Evolutionary conservation across 306 rosid species (phyloP).

Genomic region (Arachis hypogaea): DNA sequence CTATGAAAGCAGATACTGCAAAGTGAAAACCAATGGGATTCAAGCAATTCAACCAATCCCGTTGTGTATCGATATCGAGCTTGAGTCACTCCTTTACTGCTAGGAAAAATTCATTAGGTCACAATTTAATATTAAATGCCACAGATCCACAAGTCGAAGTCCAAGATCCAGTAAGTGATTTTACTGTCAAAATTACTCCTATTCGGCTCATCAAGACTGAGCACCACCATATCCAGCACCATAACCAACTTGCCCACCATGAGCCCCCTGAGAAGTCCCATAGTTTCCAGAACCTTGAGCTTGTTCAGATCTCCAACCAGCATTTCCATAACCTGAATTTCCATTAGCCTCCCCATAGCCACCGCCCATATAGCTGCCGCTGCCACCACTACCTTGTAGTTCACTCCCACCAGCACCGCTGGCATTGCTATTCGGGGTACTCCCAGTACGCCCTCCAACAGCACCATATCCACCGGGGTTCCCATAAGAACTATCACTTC

Average conservation of each 20-base stretch:
- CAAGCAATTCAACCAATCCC: constrained; percentile 99
- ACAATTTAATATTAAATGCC: constrained; percentile 24
- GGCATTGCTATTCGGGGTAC: constrained; percentile 64
- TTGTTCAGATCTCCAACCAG: constrained; percentile 88
- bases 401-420: constrained; percentile 77
- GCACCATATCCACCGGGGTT: constrained; percentile 81
- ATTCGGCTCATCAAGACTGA: constrained; percentile 77
- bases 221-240: constrained; percentile 72
- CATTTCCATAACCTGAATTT: constrained; percentile 80
- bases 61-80: constrained; percentile 51
- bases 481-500: constrained; percentile 83
- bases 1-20: constrained; percentile 86
- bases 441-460: constrained; percentile 92
- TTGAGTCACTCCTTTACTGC: constrained; percentile 59
- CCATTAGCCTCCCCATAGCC: constrained; percentile 95
- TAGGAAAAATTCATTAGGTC: constrained; percentile 56
- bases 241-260: constrained; percentile 72
- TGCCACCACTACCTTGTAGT: constrained; percentile 75
- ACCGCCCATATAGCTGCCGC: constrained; percentile 75
- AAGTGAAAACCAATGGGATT: constrained; percentile 68
- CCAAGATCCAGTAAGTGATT: constrained; percentile 50
- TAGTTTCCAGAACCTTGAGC: constrained; percentile 76
- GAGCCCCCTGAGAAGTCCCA: constrained; percentile 68
- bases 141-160: constrained; percentile 49
- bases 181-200: constrained; percentile 64